Evolutionary conservation across 257 asterid species (phyloP).

Genomic region (Jaltomata sinuosa): DNA sequence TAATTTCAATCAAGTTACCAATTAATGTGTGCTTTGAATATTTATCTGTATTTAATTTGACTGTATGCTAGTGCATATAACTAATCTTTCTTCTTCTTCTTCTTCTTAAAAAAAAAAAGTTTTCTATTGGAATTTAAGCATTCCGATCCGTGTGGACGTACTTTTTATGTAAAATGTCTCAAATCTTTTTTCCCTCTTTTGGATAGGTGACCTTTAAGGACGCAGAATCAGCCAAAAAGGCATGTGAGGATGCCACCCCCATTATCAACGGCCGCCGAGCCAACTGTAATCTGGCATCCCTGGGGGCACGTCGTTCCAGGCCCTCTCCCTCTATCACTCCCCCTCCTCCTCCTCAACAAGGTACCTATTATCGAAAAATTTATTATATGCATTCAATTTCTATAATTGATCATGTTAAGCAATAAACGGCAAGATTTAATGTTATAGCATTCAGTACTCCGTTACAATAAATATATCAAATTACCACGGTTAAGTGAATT

Average conservation of each 20-base stretch:
- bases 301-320: conserved; percentile 76
- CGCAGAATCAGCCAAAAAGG: conserved; percentile 75
- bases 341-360: conserved; percentile 56
- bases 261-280: conserved; percentile 94
- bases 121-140: not conserved
- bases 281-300: conserved; percentile 89
- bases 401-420: not conserved
- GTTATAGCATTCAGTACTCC: not conserved
- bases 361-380: conserved; percentile 1
- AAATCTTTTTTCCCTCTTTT: not conserved
- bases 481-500: not conserved
- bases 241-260: conserved; percentile 81
- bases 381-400: not conserved
- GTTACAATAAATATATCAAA: not conserved
- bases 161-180: not conserved
- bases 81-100: too few species aligned
- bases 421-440: not conserved
- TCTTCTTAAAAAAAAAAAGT: too few species aligned
- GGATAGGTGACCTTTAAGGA: conserved; percentile 81
- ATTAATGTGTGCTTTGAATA: not conserved
- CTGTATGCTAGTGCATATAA: not conserved
- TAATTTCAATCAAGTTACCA: not conserved
- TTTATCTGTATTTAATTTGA: not conserved
- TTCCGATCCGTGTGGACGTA: not conserved
- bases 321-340: conserved; percentile 30